phyloP scores from a whole-genome alignment of 2,329 filamentous ascomycete species.

The Monosporascus sp. region DNA sequence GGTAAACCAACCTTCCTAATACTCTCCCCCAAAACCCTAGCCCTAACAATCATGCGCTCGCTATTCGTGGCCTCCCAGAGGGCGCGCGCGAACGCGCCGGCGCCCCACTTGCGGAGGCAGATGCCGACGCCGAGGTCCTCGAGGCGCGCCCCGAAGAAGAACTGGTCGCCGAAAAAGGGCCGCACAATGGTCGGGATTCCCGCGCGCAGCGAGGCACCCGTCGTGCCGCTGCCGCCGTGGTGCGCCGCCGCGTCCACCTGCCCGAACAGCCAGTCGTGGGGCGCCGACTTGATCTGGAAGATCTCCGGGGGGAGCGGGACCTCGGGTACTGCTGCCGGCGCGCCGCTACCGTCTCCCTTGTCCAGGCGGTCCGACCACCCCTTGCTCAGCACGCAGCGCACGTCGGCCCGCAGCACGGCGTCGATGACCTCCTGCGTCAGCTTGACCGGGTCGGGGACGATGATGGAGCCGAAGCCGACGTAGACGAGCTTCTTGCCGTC shows the following conservation, averaged over 20 bases:
- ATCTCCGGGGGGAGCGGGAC: constrained; percentile 75
- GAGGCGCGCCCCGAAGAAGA: constrained; percentile 86
- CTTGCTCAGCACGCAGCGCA: constrained; percentile 91
- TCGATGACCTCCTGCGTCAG: constrained; percentile 92
- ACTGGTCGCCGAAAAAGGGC: constrained; percentile 97
- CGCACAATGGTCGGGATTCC: constrained; percentile 92
- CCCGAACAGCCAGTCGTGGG: constrained; percentile 93
- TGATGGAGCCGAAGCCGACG: constrained; percentile 93
- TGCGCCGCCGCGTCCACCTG: constrained; percentile 94
- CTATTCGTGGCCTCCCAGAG: constrained; percentile 89
- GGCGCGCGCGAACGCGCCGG: constrained; percentile 77
- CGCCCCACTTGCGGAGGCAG: constrained; percentile 82
- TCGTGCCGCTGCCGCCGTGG: constrained; percentile 92
- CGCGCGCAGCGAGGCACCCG: constrained; percentile 83
- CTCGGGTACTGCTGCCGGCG: constrained; percentile 45
- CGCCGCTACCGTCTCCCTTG: constrained; percentile 12
- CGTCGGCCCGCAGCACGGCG: constrained; percentile 83
- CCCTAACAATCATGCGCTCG: constrained; percentile 86
- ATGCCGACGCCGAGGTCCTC: constrained; percentile 93
- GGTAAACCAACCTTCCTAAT: constrained; percentile 68
- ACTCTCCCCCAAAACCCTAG: constrained; percentile 72
- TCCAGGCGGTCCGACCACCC: constrained; percentile 83
- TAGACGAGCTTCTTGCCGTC: constrained; percentile 93
- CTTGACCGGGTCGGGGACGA: constrained; percentile 81
- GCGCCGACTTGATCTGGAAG: constrained; percentile 80